Evolutionary conservation across 2,329 filamentous ascomycete species (phyloP), one percentile per base, ranked within the genome.

Genomic region (Trichoderma sp.): DNA sequence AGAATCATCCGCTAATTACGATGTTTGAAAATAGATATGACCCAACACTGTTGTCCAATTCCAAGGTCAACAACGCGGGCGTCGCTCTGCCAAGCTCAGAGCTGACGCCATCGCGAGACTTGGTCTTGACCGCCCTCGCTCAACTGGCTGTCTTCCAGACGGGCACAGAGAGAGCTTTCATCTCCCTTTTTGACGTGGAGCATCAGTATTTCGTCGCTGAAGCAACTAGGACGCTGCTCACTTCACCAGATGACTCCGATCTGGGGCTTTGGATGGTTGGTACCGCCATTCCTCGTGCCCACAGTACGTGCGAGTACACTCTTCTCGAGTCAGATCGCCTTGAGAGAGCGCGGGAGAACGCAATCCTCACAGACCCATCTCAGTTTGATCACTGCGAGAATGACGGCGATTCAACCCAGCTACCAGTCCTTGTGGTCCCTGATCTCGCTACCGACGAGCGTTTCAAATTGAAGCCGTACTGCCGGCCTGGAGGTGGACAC

Each of bases 131-230:
- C 2, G 81, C 82, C 2, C 82, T 86, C 61, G 84, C 85, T 30
- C 85, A 87, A 74, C 78, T 87, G 30, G 84, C 80, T 3, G 80
- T 82, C 17, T 77, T 84, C 57, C 80, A 83, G 6, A 77, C 86
- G 9, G 78, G 81, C n/a, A 79, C 78, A 6, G 75, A 80, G 23
- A 81, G 84, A 55, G 79, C 79, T 26, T 73, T 86, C 23, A 80
- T 87, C 59, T 86, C 85, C 3, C 78, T 87, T 23, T 86, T 87
- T 72, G 85, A 85, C 75, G 78, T 77, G 6, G 78, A 79, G 11
- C 75, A 80, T 67, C 84, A 87, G 73, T 81, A 86, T 68, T 77
- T 86, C 30, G 76, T 87, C 23, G 84, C 84, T 62, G 85, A 87
- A 72, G 83, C 84, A 7, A 84, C 84, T 3, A 79, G 78, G 4